Base-by-base conservation (phyloP, 1,284 basidiomycete genomes). In the Ustilago hordei region DNA sequence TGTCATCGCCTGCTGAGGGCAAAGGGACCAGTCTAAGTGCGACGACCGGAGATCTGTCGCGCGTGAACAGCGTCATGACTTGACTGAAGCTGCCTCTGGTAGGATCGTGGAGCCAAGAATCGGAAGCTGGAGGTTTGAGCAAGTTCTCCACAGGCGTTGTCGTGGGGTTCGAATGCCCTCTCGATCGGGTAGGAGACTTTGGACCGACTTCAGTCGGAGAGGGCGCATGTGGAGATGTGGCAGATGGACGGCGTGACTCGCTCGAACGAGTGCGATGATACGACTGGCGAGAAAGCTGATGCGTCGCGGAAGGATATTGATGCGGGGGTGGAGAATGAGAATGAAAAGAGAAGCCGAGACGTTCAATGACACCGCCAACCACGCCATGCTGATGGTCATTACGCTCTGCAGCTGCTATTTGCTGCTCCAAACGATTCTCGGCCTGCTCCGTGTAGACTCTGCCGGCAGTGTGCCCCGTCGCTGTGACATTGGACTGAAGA, bases 301-400 rank as follows among this genome's bases (percentile, higher is more conserved):
- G 61, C 4, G 32, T n/a, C 17, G 63, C 43, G 4, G 62, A 32
- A 28, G 67, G 55, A 13, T 58, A 36, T 13, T 66, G 69, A 47
- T 61, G 59, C 1, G 57, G 52, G 7, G 67, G 60, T 0, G 60
- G 56, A 8, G 60, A 53, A 35, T 67, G 69, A 8, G 65, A 54
- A 35, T 67, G 69, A 8, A 62, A 54, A 28, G 69, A 52, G 31
- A 78, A 43, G 4, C 75, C 75, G 8, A 78, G 75, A 13, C 60
- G 61, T 39, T 78, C 75, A 31, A 78, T 73, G 9, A 73, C 70
- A 2, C 75, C 70, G 2, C 75, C 75, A 8, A 78, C 64, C 3
- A 78, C 60, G 23, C 75, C 70, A 47, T 78, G 75, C 61, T 73
- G 67, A 32, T 78, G 75, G 31, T 74, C 75, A n/a, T 70, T 74